Percentiles rank a stretch among this genome's conserved stretches.
phyloP scores from a whole-genome alignment of 305 asterid genomes.

The Fraxinus albicans region DNA sequence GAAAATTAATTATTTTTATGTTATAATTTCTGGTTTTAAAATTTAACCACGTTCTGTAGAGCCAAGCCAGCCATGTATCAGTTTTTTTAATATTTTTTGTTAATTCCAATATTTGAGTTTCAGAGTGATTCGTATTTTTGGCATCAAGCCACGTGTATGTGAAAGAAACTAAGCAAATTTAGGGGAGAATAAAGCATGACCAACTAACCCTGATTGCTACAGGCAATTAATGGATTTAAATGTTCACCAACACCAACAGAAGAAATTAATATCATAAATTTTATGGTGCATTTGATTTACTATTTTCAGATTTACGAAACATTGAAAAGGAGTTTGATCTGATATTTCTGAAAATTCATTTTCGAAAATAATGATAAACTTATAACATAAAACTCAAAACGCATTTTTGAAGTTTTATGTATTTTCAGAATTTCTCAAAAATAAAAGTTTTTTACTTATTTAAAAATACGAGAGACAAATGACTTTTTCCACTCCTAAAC shows the following conservation, averaged over 20 bases:
- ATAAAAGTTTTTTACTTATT: too few species aligned
- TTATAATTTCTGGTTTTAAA: not conserved
- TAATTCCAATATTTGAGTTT: not conserved
- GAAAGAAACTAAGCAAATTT: conserved; percentile 20
- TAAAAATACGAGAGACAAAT: too few species aligned
- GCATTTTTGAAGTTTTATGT: too few species aligned
- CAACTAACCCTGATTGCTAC: conserved; percentile 32
- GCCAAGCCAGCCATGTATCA: not conserved
- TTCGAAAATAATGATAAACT: too few species aligned
- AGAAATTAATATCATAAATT: not conserved
- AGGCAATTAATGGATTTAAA: conserved; percentile 30
- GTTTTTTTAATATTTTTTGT: not conserved
- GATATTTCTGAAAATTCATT: too few species aligned
- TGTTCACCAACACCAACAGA: conserved; percentile 16
- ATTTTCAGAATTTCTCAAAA: too few species aligned
- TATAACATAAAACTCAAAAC: too few species aligned
- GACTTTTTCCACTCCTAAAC: too few species aligned
- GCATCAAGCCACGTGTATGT: not conserved
- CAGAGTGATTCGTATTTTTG: not conserved
- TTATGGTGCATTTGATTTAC: too few species aligned
- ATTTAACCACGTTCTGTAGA: not conserved
- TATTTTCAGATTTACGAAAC: too few species aligned
- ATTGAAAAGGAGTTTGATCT: too few species aligned
- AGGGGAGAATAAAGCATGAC: conserved; percentile 26
- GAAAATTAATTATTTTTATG: not conserved